Base-by-base conservation (phyloP, 805 yeast genomes). In the Pachysolen tannophilus region DNA sequence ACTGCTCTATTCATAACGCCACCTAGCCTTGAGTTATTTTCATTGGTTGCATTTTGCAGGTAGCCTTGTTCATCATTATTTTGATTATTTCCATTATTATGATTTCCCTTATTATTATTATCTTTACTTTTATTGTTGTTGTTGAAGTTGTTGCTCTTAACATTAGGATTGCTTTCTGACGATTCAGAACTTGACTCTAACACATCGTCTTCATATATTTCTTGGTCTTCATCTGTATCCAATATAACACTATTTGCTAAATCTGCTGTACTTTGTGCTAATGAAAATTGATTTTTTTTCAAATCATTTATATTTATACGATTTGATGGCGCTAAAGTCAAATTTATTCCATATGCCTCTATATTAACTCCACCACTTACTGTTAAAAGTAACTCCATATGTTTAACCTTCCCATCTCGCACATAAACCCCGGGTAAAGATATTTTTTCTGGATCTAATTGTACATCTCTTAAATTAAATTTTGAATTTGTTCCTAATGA, bases 251-350 rank as follows among this genome's bases (percentile, higher is more conserved):
- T 73, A 42, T 68, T 71, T 3, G 92, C 86, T 37, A 86, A 62
- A 45, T 81, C 85, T 16, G 79, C 78, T 0, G 90, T 78, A 38
- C 92, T 81, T 46, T 77, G 81, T 0, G 83, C 77, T 38, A 83
- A 54, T 38, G 78, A 74, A 38, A 73, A 73, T 39, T 60, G 45
- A 8, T 18, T 24, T 18, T 28, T 32, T 20, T 25, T 28, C 10
- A 7, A 28, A 5, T 14, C 10, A 55, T 52, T 43, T n/a, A n/a
- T n/a, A 11, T 41, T 51, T 16, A 28, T 25, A 21, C 20, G 14
- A 6, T 33, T 11, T 2, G 54, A 39, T 2, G 64, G 58, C 2
- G 74, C 64, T 20, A 68, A 49, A 0, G 68, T 65, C n/a, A 78
- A 45, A 8, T 69, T 69, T 3, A 85, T 57, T 4, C 77, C 80